These are phyloP conservation scores for Tephrocybe sp. DNA, from an alignment of 768 basidiomycete genomes.

Conservation along the genomic window DNA sequence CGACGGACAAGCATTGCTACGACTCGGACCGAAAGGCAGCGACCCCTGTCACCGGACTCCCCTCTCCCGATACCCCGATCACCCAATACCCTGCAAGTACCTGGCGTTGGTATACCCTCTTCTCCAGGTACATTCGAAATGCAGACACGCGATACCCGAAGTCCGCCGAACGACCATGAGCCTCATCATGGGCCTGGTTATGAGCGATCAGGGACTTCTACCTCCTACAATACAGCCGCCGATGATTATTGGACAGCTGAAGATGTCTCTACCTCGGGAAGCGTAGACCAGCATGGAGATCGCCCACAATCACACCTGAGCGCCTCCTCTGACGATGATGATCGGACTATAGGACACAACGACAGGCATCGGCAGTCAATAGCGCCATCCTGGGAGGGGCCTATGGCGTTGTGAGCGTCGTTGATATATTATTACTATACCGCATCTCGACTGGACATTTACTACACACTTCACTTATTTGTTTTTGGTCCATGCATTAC, in stretches of 20 bases:
- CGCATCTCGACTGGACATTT: conserved; percentile 32
- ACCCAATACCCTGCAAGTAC: conserved; percentile 18
- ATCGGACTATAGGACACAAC: conserved; percentile 27
- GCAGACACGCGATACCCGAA: conserved; percentile 21
- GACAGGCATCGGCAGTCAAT: conserved; percentile 18
- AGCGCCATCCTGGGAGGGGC: conserved; percentile 39
- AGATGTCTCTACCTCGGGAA: conserved; percentile 3
- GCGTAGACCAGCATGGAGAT: background rate
- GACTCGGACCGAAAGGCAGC: conserved; percentile 21
- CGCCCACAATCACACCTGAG: background rate
- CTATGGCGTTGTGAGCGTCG: conserved; percentile 37
- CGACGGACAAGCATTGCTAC: conserved; percentile 37
- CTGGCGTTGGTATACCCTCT: conserved; percentile 6
- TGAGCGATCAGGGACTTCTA: conserved; percentile 37
- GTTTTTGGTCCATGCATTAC: conserved; percentile 10
- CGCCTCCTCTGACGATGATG: conserved; percentile 19
- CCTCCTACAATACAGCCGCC: conserved; percentile 44
- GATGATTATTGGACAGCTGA: conserved; percentile 42
- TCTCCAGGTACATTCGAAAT: conserved; percentile 14
- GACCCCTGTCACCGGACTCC: conserved; percentile 22
- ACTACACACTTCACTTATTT: conserved; percentile 17
- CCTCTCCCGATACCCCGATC: conserved; percentile 24
- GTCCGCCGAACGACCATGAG: conserved; percentile 23
- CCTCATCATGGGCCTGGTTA: conserved; percentile 15
- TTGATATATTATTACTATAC: conserved; percentile 24